phyloP scores from a whole-genome alignment of 306 rosid species.

The Castanospermum australe region DNA sequence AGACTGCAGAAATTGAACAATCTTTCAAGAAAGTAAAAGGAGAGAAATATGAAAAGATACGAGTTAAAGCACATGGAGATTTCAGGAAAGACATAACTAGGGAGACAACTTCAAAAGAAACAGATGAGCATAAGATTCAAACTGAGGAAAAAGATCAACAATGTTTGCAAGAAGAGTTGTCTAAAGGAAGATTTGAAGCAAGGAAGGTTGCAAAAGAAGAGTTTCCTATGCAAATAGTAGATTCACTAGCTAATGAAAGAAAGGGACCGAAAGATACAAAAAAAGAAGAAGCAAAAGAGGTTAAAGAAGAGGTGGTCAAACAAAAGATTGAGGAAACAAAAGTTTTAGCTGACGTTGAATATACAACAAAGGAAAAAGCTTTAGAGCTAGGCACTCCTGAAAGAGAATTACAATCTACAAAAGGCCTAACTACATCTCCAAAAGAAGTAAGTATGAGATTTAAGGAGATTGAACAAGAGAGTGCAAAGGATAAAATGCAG shows the following conservation, averaged over 20 bases:
- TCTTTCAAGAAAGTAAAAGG: background rate
- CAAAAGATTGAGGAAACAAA: conserved; percentile 6
- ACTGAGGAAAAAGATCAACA: background rate
- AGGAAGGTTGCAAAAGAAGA: background rate
- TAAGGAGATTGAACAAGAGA: conserved; percentile 15
- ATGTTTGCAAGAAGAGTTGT: background rate
- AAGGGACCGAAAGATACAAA: background rate
- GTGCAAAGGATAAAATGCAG: background rate
- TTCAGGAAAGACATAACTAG: background rate
- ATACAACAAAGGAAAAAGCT: background rate
- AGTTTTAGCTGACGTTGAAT: background rate
- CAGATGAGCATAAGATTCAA: conserved; percentile 3
- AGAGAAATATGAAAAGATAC: conserved; percentile 15
- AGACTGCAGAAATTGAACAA: background rate
- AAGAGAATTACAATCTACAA: background rate
- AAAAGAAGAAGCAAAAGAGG: conserved; percentile 1
- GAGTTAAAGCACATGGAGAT: background rate
- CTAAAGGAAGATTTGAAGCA: background rate
- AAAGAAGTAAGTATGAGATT: background rate
- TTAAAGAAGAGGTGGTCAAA: background rate
- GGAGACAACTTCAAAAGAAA: background rate
- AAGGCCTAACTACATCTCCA: background rate
- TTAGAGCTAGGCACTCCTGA: background rate
- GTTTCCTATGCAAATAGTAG: background rate
- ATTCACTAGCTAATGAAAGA: background rate